phyloP scores from a whole-genome alignment of 2,329 filamentous ascomycete species.

The Verticillium nonalfalfae region DNA sequence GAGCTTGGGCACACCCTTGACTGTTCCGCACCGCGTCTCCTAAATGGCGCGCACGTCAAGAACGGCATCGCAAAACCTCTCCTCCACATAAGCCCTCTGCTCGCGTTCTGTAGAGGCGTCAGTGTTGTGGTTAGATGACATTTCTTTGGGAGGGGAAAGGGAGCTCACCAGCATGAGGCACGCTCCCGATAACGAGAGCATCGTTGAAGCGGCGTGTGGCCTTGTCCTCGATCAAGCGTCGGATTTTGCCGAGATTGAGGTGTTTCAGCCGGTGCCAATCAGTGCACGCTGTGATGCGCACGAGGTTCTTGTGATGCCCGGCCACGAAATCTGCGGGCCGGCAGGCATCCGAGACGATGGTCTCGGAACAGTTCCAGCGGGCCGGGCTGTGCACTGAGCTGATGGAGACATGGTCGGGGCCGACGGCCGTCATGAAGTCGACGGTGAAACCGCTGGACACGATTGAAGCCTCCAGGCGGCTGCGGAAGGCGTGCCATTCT shows the following conservation, averaged over 20 bases:
- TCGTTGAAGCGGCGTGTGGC: neutral
- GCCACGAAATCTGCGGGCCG: slow-evolving; percentile 16
- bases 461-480: slow-evolving; percentile 4
- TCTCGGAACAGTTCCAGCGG: slow-evolving; percentile 11
- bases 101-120: neutral
- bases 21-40: neutral
- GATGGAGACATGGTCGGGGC: slow-evolving; percentile 15
- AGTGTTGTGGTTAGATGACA: no score
- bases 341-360: slow-evolving; percentile 17
- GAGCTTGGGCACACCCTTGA: neutral
- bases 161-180: neutral
- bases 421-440: slow-evolving; percentile 16
- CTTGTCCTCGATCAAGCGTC: neutral
- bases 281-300: neutral
- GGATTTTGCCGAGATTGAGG: neutral
- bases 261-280: neutral
- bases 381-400: slow-evolving; percentile 2
- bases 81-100: neutral
- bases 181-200: neutral
- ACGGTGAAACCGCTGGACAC: slow-evolving; percentile 9
- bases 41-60: neutral
- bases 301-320: neutral
- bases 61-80: neutral
- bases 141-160: neutral
- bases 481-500: slow-evolving; percentile 11